A percentile compares a stretch with the other conserved stretches of the same genome.
phyloP scores from a whole-genome alignment of 2,329 filamentous ascomycete genomes.

The Colletotrichum euphorbiae region DNA sequence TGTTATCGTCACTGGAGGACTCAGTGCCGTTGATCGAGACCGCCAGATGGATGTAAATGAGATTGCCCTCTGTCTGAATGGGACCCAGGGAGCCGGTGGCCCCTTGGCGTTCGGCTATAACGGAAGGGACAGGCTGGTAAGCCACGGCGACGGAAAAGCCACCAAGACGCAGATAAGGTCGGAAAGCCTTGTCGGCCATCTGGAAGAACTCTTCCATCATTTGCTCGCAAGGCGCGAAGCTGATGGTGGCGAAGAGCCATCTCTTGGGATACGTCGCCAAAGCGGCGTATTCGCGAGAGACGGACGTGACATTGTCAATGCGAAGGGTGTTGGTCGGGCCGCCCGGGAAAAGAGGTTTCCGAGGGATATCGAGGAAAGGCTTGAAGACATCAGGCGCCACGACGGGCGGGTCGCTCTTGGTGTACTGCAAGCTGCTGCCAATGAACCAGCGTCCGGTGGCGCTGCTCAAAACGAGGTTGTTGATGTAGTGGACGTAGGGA shows the following conservation, averaged over 20 bases:
- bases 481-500: constrained; percentile 25
- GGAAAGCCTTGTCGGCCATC: constrained; percentile 14
- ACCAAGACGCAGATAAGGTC: background rate
- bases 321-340: constrained; percentile 20
- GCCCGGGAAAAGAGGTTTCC: background rate
- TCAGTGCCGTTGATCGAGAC: background rate
- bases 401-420: constrained; percentile 9
- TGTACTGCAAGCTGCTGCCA: constrained; percentile 27
- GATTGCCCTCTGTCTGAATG: constrained; percentile 2
- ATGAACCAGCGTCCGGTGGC: constrained; percentile 20
- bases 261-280: constrained; percentile 18
- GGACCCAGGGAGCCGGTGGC: constrained; percentile 7
- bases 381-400: background rate
- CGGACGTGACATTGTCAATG: constrained; percentile 19
- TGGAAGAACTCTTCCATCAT: constrained; percentile 29
- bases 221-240: constrained; percentile 11
- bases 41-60: constrained; percentile 14
- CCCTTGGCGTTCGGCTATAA: constrained; percentile 12
- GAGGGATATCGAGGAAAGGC: background rate
- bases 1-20: background rate
- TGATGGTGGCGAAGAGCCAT: constrained; percentile 11
- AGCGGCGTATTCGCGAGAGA: constrained; percentile 21
- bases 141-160: constrained; percentile 20
- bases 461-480: constrained; percentile 25
- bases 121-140: constrained; percentile 8